Base-by-base conservation (phyloP, 2,329 filamentous ascomycete species). In the Apiospora kogelbergensis region DNA sequence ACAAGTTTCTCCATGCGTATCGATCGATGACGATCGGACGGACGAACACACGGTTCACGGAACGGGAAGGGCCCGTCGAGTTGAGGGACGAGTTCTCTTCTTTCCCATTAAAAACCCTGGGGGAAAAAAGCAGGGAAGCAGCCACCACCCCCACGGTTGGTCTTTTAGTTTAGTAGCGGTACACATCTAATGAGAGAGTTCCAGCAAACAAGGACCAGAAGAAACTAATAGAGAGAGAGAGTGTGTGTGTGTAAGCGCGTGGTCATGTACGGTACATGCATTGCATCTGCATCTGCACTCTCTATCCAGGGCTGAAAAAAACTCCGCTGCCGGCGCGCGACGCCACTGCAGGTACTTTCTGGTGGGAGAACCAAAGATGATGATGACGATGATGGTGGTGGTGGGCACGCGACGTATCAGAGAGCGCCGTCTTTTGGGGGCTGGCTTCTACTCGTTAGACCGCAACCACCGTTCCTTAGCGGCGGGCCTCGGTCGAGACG, bases 61-160 rank as follows among this genome's bases (percentile, higher is more conserved):
- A 60, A 60, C 53, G 53, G 53, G 53, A 60, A 60, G 53, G 53
- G 37, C 53, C 53, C 53, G 53, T 37, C 40, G 53, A 30, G n/a
- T 60, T n/a, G 30, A 33, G 53, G 11, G 30, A 9, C 15, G 15
- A n/a, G 5, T 4, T 37, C 37, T 37, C 53, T 37, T 60, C 30
- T 20, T 33, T 33, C 24, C 26, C 48, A 48, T 48, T 48, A 4
- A 24, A 48, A 24, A 9, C 4, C 44, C 7, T 2, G 6, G 6
- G 11, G 40, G 5, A 15, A 24, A 48, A 17, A 57, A 57, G 26
- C 26, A 57, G 33, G 48, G 15, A 33, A 57, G 24, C 17, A 30
- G 33, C 3, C 13, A 15, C 40, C 17, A 42, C 26, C 26, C 48
- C 48, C 26, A 57, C 48, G 48, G 17, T 20, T 24, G 46, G 46